Conservation (phyloP, 2,329 filamentous ascomycete species). For the Diaporthe amygdali region DNA sequence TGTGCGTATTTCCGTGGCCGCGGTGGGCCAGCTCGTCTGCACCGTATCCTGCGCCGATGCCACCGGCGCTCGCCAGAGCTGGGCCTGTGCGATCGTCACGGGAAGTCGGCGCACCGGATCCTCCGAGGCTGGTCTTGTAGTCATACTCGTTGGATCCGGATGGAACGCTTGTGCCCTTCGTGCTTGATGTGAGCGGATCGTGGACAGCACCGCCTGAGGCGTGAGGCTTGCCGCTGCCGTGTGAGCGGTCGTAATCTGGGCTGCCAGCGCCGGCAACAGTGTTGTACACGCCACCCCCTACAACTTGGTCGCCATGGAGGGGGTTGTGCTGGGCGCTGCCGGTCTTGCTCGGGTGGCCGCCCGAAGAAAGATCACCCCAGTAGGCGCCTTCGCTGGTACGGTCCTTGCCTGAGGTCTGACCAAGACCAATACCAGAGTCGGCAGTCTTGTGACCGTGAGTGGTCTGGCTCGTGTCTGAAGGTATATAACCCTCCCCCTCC, state of each 20-base stretch:
- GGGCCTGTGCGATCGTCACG: slow-evolving; percentile 20
- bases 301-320: background rate
- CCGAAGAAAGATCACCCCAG: slow-evolving; percentile 23
- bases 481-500: slow-evolving; percentile 14
- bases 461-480: background rate
- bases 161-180: background rate
- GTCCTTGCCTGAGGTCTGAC: background rate
- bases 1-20: slow-evolving; percentile 12
- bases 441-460: background rate
- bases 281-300: slow-evolving; percentile 16
- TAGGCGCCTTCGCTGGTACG: slow-evolving; percentile 7
- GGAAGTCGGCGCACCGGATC: slow-evolving; percentile 21
- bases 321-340: background rate
- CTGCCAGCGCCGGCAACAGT: slow-evolving; percentile 16
- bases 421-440: slow-evolving; percentile 20
- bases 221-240: background rate
- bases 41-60: slow-evolving; percentile 24
- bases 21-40: slow-evolving; percentile 21
- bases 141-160: slow-evolving; percentile 14
- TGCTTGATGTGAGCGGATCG: slow-evolving; percentile 16
- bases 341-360: background rate
- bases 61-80: slow-evolving; percentile 6
- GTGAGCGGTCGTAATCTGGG: slow-evolving; percentile 5
- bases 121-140: slow-evolving; percentile 15
- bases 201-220: slow-evolving; percentile 1